Conservation (phyloP, 306 rosid genomes). For the Gastrolobium villosum region DNA sequence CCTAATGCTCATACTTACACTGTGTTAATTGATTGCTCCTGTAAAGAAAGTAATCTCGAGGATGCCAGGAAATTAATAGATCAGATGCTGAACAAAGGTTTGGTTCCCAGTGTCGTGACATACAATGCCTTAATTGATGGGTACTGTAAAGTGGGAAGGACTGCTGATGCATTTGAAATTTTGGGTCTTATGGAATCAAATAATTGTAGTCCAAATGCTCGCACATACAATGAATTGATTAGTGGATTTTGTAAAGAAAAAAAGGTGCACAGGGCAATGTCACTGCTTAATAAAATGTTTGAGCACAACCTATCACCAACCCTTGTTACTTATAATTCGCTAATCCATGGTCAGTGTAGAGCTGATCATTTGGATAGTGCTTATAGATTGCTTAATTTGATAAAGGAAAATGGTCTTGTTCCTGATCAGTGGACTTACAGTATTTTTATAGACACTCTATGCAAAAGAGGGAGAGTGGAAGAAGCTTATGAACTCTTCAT, state of each 20-base stretch:
- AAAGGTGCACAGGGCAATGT: slow-evolving; percentile 73
- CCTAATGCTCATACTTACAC: slow-evolving; percentile 77
- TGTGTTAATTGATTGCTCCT: slow-evolving; percentile 60
- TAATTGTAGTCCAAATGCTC: slow-evolving; percentile 71
- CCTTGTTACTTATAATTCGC: slow-evolving; percentile 65
- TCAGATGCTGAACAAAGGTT: slow-evolving; percentile 64
- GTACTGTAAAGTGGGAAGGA: slow-evolving; percentile 66
- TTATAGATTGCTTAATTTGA: slow-evolving; percentile 69
- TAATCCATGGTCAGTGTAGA: slow-evolving; percentile 78
- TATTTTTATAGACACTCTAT: slow-evolving; percentile 60
- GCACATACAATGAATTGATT: slow-evolving; percentile 77
- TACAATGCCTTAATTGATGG: slow-evolving; percentile 79
- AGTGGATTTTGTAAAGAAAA: slow-evolving; percentile 66
- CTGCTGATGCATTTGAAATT: slow-evolving; percentile 58
- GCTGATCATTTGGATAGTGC: slow-evolving; percentile 76
- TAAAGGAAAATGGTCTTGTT: slow-evolving; percentile 66
- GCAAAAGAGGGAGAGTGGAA: slow-evolving; percentile 70
- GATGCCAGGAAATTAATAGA: slow-evolving; percentile 62
- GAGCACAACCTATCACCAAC: slow-evolving; percentile 66
- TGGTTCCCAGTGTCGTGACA: slow-evolving; percentile 67
- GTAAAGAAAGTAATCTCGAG: slow-evolving; percentile 63
- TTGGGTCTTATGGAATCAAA: slow-evolving; percentile 69
- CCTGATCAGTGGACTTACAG: slow-evolving; percentile 76
- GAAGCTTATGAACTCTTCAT: slow-evolving; percentile 64
- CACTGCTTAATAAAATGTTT: slow-evolving; percentile 64